Evolutionary conservation across 768 basidiomycete species (phyloP), one percentile per base, ranked within the genome.

Genomic region (Leccinum imitatum): DNA sequence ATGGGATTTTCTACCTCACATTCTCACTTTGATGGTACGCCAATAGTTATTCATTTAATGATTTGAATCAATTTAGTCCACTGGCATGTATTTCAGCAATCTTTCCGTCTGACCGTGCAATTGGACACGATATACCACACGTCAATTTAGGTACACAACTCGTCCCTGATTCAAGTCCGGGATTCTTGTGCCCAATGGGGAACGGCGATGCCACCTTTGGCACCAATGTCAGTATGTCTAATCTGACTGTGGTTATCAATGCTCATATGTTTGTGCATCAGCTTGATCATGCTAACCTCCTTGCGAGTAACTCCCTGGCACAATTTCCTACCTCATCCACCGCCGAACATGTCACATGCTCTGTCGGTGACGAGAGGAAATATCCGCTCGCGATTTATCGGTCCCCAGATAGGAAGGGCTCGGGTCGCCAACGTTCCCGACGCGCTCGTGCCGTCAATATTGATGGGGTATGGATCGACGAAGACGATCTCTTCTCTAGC

Each of bases 401-500:
- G 9, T 14, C 33, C 15, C 11, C 46, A 4, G 44, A 50, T 2
- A 35, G 35, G 52, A 53, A 37, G 2, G 33, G 35, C 14, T 41
- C n/a, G 14, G 46, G 57, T 30, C n/a, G 17, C 48, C 48, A 27
- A 31, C 30, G 23, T 46, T 41, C 6, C 17, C 57, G 8, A 23
- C 50, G 47, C 17, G 23, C 47, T 19, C 30, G 31, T 17, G 55
- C 53, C 3, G 33, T 59, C 51, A 41, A 37, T 39, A 8, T 54
- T 1, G 31, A 37, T 19, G 57, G 53, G 3, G 3, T 51, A 2
- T 23, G 48, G 57, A 54, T 61, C 53, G 57, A 61, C 50, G 33
- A 54, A 27, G 60, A 44, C 1, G 60, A 59, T 37, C 33, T 58
- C 51, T 39, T 6, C 44, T 31, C 31, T 11, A n/a, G 15, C 17